phyloP scores from a whole-genome alignment of 495 filamentous ascomycete species.

The Aspergillus taichungensis region DNA sequence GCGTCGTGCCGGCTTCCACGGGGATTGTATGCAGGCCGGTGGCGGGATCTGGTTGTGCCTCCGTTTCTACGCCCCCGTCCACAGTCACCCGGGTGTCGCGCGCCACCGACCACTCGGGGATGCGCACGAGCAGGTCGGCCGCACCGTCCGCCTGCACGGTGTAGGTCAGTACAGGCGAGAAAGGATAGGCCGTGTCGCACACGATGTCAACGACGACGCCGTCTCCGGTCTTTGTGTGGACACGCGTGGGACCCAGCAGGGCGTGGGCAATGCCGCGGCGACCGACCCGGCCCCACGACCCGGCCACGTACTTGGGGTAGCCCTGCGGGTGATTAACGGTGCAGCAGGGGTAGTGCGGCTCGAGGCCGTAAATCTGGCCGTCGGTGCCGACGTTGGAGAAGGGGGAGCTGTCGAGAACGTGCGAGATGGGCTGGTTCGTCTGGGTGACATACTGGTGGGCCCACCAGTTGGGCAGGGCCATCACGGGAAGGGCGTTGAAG shows the following conservation, averaged over 20 bases:
- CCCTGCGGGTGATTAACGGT: conserved; percentile 57
- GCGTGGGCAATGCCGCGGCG: conserved; percentile 12
- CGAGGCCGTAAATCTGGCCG: conserved; percentile 11
- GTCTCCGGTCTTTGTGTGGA: conserved; percentile 1
- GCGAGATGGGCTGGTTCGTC: conserved; percentile 46
- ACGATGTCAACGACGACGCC: neutral
- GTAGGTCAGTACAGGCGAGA: conserved; percentile 37
- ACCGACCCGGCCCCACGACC: conserved; percentile 9
- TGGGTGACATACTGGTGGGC: conserved; percentile 51
- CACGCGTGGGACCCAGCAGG: conserved; percentile 11
- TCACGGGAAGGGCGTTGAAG: conserved; percentile 52
- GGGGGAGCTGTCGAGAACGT: conserved; percentile 34
- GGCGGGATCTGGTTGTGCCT: conserved; percentile 4
- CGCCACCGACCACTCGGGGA: conserved; percentile 36
- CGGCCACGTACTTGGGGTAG: conserved; percentile 46
- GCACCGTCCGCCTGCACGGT: conserved; percentile 25
- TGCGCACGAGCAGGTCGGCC: conserved; percentile 39
- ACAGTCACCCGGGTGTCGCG: conserved; percentile 8
- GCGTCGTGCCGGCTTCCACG: neutral
- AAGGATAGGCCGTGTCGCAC: conserved; percentile 46
- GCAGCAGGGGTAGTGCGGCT: conserved; percentile 47
- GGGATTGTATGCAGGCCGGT: neutral
- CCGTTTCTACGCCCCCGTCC: neutral
- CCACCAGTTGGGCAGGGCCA: conserved; percentile 51
- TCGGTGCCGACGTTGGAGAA: conserved; percentile 38